Percentiles rank a stretch among this genome's conserved stretches.
These are phyloP conservation scores for Ogataea corticis DNA, from an alignment of 805 yeast genomes.

Conservation along the genomic window DNA sequence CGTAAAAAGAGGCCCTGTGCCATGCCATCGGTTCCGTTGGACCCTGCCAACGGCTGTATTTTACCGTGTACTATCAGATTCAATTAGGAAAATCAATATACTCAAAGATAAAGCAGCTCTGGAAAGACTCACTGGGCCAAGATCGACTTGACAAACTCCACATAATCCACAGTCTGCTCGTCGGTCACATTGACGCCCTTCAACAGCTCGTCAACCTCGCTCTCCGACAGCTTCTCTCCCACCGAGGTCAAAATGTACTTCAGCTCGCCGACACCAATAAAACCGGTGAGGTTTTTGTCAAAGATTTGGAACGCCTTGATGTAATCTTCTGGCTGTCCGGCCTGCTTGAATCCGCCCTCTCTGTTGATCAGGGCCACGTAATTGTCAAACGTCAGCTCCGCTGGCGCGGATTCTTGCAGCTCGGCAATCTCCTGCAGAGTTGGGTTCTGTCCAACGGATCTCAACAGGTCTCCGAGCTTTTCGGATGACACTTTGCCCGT, in stretches of 20 bases:
- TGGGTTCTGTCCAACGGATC: constrained; percentile 99
- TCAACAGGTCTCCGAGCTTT: constrained; percentile 85
- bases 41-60: too few species aligned
- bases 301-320: constrained; percentile 96
- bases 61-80: constrained; percentile 1
- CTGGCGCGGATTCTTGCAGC: constrained; percentile 40
- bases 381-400: constrained; percentile 69
- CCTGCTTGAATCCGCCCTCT: constrained; percentile 84
- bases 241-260: constrained; percentile 92
- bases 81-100: background rate
- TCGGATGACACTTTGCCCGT: constrained; percentile 85
- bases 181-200: constrained; percentile 93
- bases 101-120: background rate
- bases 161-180: constrained; percentile 94
- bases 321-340: constrained; percentile 90
- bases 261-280: constrained; percentile 95
- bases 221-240: constrained; percentile 89
- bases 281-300: constrained; percentile 94
- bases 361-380: constrained; percentile 76
- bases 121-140: constrained; percentile 66
- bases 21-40: too few species aligned
- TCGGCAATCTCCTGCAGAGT: constrained; percentile 82
- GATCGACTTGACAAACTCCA: constrained; percentile 90
- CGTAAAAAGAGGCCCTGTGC: constrained; percentile 15
- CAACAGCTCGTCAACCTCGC: constrained; percentile 92